Conservation (phyloP, 768 basidiomycete species). For the Boletus rubescentipes region DNA sequence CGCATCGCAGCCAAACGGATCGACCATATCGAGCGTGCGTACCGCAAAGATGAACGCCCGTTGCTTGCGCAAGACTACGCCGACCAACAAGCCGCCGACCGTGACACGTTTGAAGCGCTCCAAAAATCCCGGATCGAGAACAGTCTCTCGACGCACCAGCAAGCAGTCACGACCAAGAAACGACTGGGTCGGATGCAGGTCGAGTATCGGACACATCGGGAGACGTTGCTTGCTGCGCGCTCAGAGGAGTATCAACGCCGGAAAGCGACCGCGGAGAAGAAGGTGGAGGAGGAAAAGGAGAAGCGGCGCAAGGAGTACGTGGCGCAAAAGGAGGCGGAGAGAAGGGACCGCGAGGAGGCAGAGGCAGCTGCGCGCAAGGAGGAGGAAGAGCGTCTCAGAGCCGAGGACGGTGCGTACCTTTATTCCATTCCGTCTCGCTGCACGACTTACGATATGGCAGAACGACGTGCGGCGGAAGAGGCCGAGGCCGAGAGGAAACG, state of each 20-base stretch:
- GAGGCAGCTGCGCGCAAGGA: conserved; percentile 16
- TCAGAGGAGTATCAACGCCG: conserved; percentile 63
- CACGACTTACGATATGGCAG: conserved; percentile 31
- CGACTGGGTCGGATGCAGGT: conserved; percentile 69
- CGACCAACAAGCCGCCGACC: conserved; percentile 77
- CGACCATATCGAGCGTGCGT: conserved; percentile 94
- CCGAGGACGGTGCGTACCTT: conserved; percentile 50
- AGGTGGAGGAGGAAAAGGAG: conserved; percentile 83
- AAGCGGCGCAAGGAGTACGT: conserved; percentile 61
- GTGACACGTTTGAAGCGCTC: conserved; percentile 59
- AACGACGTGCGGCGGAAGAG: conserved; percentile 57
- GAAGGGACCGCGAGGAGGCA: conserved; percentile 27
- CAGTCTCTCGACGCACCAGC: conserved; percentile 55
- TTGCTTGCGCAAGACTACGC: conserved; percentile 86
- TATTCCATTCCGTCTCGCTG: not conserved
- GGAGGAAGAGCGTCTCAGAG: conserved; percentile 44
- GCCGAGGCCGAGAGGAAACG: conserved; percentile 53
- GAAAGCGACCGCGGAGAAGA: conserved; percentile 52
- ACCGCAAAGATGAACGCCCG: conserved; percentile 89
- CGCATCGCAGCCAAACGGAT: conserved; percentile 85
- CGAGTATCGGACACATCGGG: conserved; percentile 61
- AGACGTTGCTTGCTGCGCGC: conserved; percentile 54
- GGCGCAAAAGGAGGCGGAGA: conserved; percentile 55
- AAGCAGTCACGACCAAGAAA: conserved; percentile 71
- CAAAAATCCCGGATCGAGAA: conserved; percentile 58